These are phyloP conservation scores for Micractinium sp. DNA, from an alignment of 139 green algal genomes.

Conservation along the genomic window DNA sequence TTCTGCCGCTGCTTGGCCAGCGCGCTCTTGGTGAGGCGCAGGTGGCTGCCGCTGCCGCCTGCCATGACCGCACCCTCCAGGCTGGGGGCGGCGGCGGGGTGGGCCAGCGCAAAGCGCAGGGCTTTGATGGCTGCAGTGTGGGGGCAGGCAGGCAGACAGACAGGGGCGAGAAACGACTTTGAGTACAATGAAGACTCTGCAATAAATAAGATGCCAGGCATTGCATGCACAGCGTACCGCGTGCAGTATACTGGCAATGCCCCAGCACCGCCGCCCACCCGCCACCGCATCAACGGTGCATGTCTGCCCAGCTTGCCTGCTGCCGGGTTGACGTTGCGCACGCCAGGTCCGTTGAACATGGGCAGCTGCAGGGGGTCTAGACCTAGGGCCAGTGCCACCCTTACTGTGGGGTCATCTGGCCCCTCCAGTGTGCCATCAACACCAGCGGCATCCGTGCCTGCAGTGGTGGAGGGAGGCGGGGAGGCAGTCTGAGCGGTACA, in stretches of 20 bases:
- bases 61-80: background rate
- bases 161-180: background rate
- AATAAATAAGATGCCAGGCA: background rate
- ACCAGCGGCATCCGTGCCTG: background rate
- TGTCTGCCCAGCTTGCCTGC: background rate
- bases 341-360: background rate
- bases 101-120: background rate
- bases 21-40: background rate
- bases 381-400: background rate
- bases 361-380: slow-evolving; percentile 21
- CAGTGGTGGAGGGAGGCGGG: background rate
- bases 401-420: background rate
- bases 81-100: background rate
- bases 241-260: background rate
- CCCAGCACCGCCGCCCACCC: background rate
- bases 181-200: background rate
- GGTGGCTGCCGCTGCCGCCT: background rate
- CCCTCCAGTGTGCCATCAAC: background rate
- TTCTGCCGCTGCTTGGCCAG: slow-evolving; percentile 10
- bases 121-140: slow-evolving; percentile 16
- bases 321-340: background rate
- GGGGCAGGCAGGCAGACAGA: background rate
- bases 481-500: background rate
- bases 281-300: background rate
- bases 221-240: background rate